phyloP scores from a whole-genome alignment of 208 protist genomes.

The Trypanosoma congolense region DNA sequence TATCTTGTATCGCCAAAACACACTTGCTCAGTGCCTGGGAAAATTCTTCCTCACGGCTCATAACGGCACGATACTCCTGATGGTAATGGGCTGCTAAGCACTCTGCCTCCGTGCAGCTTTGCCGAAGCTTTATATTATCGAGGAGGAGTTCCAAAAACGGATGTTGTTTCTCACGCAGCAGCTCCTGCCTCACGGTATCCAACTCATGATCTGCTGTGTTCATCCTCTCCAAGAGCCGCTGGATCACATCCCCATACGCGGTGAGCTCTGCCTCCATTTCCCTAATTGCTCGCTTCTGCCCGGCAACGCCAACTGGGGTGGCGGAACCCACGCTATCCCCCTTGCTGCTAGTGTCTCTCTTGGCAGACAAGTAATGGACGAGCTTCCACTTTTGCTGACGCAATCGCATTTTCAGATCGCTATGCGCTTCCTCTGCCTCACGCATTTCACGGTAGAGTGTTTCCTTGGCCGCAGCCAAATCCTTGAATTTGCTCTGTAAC shows the following conservation, averaged over 20 bases:
- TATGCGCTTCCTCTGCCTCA: slow-evolving; percentile 59
- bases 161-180: slow-evolving; percentile 56
- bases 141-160: slow-evolving; percentile 63
- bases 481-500: slow-evolving; percentile 50
- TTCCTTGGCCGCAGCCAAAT: slow-evolving; percentile 58
- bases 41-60: slow-evolving; percentile 62
- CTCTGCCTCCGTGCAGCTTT: slow-evolving; percentile 80
- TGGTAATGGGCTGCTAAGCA: slow-evolving; percentile 78
- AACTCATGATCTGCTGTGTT: slow-evolving; percentile 52
- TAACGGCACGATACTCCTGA: slow-evolving; percentile 51
- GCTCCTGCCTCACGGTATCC: slow-evolving; percentile 30
- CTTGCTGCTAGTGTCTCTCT: background rate
- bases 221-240: slow-evolving; percentile 31
- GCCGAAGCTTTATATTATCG: slow-evolving; percentile 60
- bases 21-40: slow-evolving; percentile 51
- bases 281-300: slow-evolving; percentile 51
- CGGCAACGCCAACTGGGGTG: slow-evolving; percentile 56
- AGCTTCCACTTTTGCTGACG: slow-evolving; percentile 72
- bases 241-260: slow-evolving; percentile 31
- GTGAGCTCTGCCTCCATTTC: slow-evolving; percentile 35
- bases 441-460: slow-evolving; percentile 56
- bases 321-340: background rate
- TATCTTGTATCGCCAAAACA: slow-evolving; percentile 33
- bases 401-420: slow-evolving; percentile 52
- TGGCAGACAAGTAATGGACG: slow-evolving; percentile 55